phyloP scores from a whole-genome alignment of 176 grass and related monocot species.

The Musa troglodytarum region DNA sequence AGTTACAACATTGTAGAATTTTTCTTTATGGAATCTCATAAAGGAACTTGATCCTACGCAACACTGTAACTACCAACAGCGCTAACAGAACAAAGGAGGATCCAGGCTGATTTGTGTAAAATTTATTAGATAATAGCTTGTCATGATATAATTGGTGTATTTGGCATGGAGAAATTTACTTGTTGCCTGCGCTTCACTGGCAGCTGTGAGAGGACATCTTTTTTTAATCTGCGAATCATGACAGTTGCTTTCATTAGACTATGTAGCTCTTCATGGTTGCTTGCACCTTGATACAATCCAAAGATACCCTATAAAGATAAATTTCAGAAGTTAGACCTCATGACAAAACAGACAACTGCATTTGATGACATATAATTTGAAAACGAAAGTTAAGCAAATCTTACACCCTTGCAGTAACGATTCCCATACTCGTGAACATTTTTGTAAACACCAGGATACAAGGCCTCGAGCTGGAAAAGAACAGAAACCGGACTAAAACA shows the following conservation, averaged over 20 bases:
- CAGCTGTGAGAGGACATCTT: slow-evolving; percentile 78
- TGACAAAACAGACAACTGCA: background rate
- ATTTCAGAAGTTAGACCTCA: slow-evolving; percentile 11
- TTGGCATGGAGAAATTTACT: slow-evolving; percentile 30
- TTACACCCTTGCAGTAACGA: slow-evolving; percentile 96
- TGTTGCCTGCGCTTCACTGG: slow-evolving; percentile 86
- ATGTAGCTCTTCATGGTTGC: slow-evolving; percentile 94
- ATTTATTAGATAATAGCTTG: background rate
- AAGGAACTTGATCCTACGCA: background rate
- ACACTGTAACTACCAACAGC: background rate
- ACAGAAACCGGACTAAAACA: slow-evolving; percentile 16
- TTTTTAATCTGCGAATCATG: slow-evolving; percentile 94
- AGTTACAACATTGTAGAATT: background rate
- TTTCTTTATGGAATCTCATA: background rate
- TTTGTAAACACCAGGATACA: slow-evolving; percentile 82
- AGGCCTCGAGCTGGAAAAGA: slow-evolving; percentile 52
- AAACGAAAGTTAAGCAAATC: slow-evolving; percentile 5
- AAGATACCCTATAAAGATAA: slow-evolving; percentile 44
- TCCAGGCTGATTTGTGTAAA: background rate
- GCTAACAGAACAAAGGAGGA: background rate
- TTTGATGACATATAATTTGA: background rate
- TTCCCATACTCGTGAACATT: slow-evolving; percentile 75
- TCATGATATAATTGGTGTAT: background rate
- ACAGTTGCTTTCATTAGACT: slow-evolving; percentile 95
- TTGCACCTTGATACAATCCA: slow-evolving; percentile 89